phyloP scores from a whole-genome alignment of 371 early-diverging fungal genomes.

The Mucor saturninus region DNA sequence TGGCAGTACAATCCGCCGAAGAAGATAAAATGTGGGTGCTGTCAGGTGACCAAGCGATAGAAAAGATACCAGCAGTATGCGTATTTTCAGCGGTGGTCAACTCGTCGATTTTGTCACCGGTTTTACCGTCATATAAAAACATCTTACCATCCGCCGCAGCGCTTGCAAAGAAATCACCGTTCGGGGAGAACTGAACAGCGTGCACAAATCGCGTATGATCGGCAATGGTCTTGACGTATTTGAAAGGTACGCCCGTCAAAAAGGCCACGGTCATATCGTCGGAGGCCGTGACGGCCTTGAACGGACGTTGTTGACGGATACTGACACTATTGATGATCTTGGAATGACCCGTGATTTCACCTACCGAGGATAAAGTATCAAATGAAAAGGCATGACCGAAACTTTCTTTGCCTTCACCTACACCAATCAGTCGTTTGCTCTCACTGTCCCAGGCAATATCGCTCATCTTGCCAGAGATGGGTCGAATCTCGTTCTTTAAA shows the following conservation, averaged over 20 bases:
- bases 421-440: conserved; percentile 92
- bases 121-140: conserved; percentile 91
- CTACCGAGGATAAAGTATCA: conserved; percentile 91
- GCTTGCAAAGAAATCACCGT: conserved; percentile 83
- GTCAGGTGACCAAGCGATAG: conserved; percentile 89
- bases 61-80: conserved; percentile 86
- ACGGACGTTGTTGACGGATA: conserved; percentile 85
- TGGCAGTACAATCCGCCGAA: conserved; percentile 87
- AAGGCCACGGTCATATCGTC: conserved; percentile 93
- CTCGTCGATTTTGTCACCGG: conserved; percentile 83
- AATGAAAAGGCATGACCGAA: conserved; percentile 90
- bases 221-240: conserved; percentile 69
- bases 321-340: conserved; percentile 86
- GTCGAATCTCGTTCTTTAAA: conserved; percentile 80
- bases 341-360: conserved; percentile 91
- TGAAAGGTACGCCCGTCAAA: conserved; percentile 92
- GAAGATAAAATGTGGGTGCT: conserved; percentile 78
- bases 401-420: conserved; percentile 93
- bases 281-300: conserved; percentile 91
- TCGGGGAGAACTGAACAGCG: conserved; percentile 85
- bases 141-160: conserved; percentile 91
- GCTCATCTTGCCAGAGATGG: conserved; percentile 77
- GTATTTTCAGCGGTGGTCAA: conserved; percentile 50
- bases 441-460: conserved; percentile 97
- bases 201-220: conserved; percentile 92